These are phyloP conservation scores for Colletotrichum sp. DNA, from an alignment of 2,329 filamentous ascomycete species.

Conservation along the genomic window DNA sequence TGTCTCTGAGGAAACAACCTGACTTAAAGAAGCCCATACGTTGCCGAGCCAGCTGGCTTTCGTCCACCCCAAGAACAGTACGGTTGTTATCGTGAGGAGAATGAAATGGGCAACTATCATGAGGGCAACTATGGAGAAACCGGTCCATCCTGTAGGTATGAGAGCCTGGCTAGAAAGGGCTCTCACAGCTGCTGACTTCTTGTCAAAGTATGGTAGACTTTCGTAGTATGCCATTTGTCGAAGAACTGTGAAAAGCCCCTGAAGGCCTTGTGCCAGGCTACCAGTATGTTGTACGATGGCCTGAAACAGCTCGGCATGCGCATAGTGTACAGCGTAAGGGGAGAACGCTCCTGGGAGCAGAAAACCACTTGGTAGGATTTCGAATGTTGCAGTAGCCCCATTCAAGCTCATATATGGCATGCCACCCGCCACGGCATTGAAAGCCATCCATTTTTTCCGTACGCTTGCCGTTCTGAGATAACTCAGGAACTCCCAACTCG, in stretches of 20 bases:
- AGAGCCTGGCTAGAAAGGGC: too few species aligned
- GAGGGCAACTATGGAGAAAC: rapidly evolving
- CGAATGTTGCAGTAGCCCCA: too few species aligned
- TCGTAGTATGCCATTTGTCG: neutral
- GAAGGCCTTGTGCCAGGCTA: neutral
- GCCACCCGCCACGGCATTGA: too few species aligned
- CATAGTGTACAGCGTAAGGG: neutral
- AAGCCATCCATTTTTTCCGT: too few species aligned
- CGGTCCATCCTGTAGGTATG: neutral
- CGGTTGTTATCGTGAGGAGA: rapidly evolving
- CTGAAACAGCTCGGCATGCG: neutral
- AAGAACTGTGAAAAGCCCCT: neutral
- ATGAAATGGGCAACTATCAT: neutral
- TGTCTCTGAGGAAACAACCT: neutral
- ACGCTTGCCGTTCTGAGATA: too few species aligned
- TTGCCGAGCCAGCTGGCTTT: neutral
- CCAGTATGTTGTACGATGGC: rapidly evolving
- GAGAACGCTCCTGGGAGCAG: too few species aligned
- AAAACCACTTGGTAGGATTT: too few species aligned
- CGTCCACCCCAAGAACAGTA: neutral
- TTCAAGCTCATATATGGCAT: too few species aligned
- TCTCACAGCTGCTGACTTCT: too few species aligned
- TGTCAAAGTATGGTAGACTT: rapidly evolving
- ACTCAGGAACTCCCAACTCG: too few species aligned
- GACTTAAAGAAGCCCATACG: neutral